These are phyloP conservation scores for Vaucheria bursata DNA, from an alignment of 352 stramenopile species.

Conservation along the genomic window DNA sequence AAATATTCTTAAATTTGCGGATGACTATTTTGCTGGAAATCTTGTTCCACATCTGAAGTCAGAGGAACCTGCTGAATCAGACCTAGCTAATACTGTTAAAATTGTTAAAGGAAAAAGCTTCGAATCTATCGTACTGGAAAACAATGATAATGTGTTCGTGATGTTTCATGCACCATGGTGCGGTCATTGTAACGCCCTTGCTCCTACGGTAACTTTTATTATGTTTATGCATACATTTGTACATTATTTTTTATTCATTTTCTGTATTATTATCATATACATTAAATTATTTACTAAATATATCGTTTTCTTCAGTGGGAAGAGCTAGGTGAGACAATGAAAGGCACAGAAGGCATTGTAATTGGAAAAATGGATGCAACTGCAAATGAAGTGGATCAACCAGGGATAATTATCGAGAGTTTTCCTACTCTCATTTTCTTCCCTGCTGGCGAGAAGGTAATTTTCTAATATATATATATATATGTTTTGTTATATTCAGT, in stretches of 20 bases:
- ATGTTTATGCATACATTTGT: constrained; percentile 22
- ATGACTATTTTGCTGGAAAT: constrained; percentile 60
- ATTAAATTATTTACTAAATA: constrained; percentile 9
- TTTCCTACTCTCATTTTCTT: constrained; percentile 86
- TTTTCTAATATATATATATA: not conserved
- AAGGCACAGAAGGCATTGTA: constrained; percentile 52
- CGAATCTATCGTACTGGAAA: constrained; percentile 71
- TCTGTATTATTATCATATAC: no score
- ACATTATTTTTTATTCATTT: constrained; percentile 19
- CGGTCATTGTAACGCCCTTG: constrained; percentile 65
- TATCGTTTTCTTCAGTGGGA: constrained; percentile 45
- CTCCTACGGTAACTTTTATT: constrained; percentile 57
- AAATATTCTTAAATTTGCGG: no score
- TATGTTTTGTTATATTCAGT: not conserved
- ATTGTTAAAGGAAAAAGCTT: constrained; percentile 80
- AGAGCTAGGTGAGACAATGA: constrained; percentile 63
- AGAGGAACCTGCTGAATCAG: constrained; percentile 63
- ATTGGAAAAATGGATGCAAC: constrained; percentile 89
- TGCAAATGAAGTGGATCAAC: constrained; percentile 82
- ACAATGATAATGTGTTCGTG: constrained; percentile 44
- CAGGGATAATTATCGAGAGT: constrained; percentile 70
- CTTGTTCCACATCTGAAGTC: constrained; percentile 77
- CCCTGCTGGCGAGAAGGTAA: constrained; percentile 66
- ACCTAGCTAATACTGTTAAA: constrained; percentile 74
- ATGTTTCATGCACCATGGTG: constrained; percentile 56